Base-by-base conservation (phyloP, 352 stramenopile species). In the Phytophthora sansomeana region DNA sequence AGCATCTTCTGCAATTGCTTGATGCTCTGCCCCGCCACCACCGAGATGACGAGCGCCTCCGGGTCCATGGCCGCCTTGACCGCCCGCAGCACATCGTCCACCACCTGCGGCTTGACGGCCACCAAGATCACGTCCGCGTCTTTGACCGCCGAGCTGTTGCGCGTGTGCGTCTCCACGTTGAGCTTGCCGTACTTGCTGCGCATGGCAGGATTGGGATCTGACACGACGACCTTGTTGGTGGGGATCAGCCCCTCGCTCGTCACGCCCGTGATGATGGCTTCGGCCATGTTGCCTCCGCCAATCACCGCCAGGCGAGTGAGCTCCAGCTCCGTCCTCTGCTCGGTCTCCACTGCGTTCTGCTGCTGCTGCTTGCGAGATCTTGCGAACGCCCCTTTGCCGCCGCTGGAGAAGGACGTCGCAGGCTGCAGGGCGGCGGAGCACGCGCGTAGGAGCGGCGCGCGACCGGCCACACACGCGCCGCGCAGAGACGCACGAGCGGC, bases 61-160 rank as follows among this genome's bases (percentile, higher is more conserved):
- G 78, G 74, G 8, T 89, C 67, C 70, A 95, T 81, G 5, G 72
- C 62, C 7, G 69, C 59, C 35, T 80, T 72, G 39, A 96, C 90
- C 52, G 76, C 83, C 60, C 87, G 73, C 63, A 92, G 77, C 21
- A 90, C 89, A 26, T 95, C 81, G 5, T 84, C 81, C 0, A 98
- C 71, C 68, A 98, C 97, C 85, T 98, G 96, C 10, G 96, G 96
- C 74, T 99, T 99, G 16, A 98, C 92, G 6, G 91, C 93, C 52
- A 97, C 79, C 30, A 99, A 80, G 61, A 98, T 90, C 33, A 98
- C 80, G 56, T 98, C 86, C n/a, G 91, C 86, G 52, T 89, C 84
- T 29, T 86, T 83, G 13, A 93, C 72, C 6, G 87, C 84, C 4
- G 59, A 60, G 46, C 77, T 70, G 46, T 93, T 95, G 38, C 81